Evolutionary conservation across 257 asterid species (phyloP), one percentile per base, ranked within the genome.

Genomic region (Nicotiana otophora): DNA sequence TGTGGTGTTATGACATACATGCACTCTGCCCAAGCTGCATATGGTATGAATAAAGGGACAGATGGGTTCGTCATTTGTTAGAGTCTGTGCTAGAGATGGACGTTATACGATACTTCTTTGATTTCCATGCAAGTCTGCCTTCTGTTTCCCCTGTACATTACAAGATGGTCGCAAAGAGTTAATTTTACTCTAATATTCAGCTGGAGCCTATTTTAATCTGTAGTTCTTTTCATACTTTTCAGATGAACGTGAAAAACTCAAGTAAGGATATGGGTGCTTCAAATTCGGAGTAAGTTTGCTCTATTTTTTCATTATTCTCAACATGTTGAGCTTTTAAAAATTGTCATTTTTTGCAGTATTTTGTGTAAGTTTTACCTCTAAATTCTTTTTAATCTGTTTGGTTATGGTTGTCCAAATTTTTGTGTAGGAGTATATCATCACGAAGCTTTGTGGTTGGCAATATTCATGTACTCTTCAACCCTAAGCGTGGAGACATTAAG

Each of bases 401-500:
- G 58, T 77, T 53, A 28, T 51, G 16, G 77, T 75, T 75, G 67
- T 64, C 36, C n/a, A 48, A 15, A 48, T 33, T 9, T n/a, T 9
- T 65, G 39, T 60, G 42, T 83, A 93, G 93, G 82, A 86, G 78
- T 76, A 57, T 83, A 54, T 66, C 89, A 72, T 83, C 91, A 26
- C 88, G 82, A 74, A 84, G 87, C 78, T 82, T 95, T 83, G 64
- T 95, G 84, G 93, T 95, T 33, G 99, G 97, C 76, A 95, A 93
- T 85, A 90, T 86, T 83, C 99, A 95, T 81, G 94, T 90, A 64
- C 97, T 95, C 77, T 95, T 85, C 88, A 95, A 95, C 84, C 99
- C 98, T 23, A 90, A 89, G 33, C 97, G 97, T 68, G 99, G 99
- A 89, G 99, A 95, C 85, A 84, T 95, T 85, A 95, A 95, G 86